These are phyloP conservation scores for Isatis tinctoria DNA, from an alignment of 345 rosid species.

Conservation along the genomic window DNA sequence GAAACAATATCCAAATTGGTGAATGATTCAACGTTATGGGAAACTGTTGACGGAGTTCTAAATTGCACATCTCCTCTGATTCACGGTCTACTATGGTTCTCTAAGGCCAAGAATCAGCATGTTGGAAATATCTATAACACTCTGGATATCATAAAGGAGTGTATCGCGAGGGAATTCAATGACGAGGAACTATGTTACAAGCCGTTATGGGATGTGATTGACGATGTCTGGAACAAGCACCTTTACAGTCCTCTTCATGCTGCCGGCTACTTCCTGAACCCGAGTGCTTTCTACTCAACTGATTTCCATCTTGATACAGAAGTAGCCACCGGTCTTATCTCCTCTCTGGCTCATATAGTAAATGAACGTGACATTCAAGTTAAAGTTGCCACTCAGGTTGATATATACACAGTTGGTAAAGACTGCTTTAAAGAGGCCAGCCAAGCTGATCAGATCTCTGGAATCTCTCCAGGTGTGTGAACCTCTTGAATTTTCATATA, in stretches of 20 bases:
- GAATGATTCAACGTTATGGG: slow-evolving; percentile 48
- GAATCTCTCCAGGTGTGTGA: slow-evolving; percentile 43
- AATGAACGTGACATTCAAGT: slow-evolving; percentile 30
- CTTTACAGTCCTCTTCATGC: slow-evolving; percentile 65
- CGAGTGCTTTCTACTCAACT: slow-evolving; percentile 46
- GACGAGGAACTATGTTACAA: slow-evolving; percentile 25
- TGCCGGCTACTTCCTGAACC: slow-evolving; percentile 63
- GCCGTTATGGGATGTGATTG: slow-evolving; percentile 53
- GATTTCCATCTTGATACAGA: slow-evolving; percentile 44
- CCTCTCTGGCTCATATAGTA: slow-evolving; percentile 39
- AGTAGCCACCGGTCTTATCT: slow-evolving; percentile 43
- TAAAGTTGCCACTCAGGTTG: slow-evolving; percentile 39
- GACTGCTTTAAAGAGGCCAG: slow-evolving; percentile 45
- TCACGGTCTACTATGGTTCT: slow-evolving; percentile 35
- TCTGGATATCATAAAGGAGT: slow-evolving; percentile 57
- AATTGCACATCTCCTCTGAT: slow-evolving; percentile 51
- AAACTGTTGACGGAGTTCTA: slow-evolving; percentile 35
- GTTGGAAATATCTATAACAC: slow-evolving; percentile 56
- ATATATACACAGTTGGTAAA: slow-evolving; percentile 33
- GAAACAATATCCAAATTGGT: slow-evolving; percentile 37
- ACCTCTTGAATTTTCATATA: background rate
- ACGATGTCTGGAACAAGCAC: slow-evolving; percentile 51
- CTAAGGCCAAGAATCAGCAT: slow-evolving; percentile 32
- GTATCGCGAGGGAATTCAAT: slow-evolving; percentile 33
- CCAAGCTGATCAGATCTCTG: slow-evolving; percentile 28